A percentile compares a stretch with the other conserved stretches of the same genome.
These are phyloP conservation scores for Aspergillus piperis DNA, from an alignment of 2,329 filamentous ascomycete species.

Conservation along the genomic window DNA sequence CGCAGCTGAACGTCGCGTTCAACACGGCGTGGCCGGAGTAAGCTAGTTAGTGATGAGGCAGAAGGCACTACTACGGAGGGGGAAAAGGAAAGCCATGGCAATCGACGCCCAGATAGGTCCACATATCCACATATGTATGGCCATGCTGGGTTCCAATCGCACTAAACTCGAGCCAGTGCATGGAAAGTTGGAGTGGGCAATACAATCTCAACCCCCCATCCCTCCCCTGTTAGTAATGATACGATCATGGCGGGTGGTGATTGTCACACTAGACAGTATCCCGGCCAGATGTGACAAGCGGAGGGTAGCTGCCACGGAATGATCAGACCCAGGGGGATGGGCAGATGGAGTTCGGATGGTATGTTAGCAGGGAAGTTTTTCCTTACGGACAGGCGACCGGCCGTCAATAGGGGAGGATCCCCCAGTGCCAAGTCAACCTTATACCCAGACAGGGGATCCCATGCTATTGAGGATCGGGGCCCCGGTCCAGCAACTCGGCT, in stretches of 20 bases:
- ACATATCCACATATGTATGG: neutral
- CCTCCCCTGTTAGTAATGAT: neutral
- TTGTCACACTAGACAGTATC: neutral
- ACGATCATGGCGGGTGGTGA: neutral
- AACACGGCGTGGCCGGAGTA: neutral
- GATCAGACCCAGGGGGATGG: conserved; percentile 20
- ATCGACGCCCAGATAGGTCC: neutral
- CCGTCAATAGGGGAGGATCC: conserved; percentile 13
- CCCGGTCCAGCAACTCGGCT: conserved; percentile 4
- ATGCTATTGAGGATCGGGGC: conserved; percentile 1
- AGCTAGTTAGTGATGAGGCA: neutral
- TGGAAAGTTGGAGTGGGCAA: neutral
- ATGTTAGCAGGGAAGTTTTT: neutral
- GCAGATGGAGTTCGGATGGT: conserved; percentile 9
- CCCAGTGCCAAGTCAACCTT: conserved; percentile 23
- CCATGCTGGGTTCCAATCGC: neutral
- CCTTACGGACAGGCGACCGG: conserved; percentile 1
- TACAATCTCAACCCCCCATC: neutral
- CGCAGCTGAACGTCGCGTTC: neutral
- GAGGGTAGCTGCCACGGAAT: conserved; percentile 10
- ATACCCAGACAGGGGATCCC: conserved; percentile 18
- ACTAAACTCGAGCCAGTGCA: neutral
- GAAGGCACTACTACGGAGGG: neutral
- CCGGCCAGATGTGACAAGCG: conserved; percentile 1
- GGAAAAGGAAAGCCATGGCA: neutral